Base-by-base conservation (phyloP, 306 rosid genomes). In the Prinsepia uniflora region DNA sequence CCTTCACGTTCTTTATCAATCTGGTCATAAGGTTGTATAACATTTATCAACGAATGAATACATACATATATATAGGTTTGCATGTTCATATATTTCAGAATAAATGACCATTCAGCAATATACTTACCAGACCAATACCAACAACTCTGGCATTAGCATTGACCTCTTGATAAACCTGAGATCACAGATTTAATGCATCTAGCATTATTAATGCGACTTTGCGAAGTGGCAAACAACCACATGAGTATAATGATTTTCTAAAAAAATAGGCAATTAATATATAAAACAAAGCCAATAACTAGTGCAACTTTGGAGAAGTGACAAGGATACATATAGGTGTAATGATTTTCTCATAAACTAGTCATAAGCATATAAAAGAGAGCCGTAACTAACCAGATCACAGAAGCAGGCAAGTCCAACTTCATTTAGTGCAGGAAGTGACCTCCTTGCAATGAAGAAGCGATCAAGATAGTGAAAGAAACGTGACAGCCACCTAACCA, bases 1-100 rank as follows among this genome's bases (percentile, higher is more conserved):
- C 98, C 94, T 49, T 92, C 96, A 0, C 97, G 94, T 72, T 92
- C 97, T 73, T 84, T 87, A 70, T 92, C 75, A 66, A 92, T 84
- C 96, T 92, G 81, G 48, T 63, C 43, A 56, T 70, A 50, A 70
- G 70, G 36, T 80, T 75, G 78, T 53, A 30, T n/a, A 75, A n/a
- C 42, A 39, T 36, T 20, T 70, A 52, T 43, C 19, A 44, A 34
- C 6, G 42, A 53, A 54, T 72, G 24, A 13, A 18, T 13, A 52
- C 19, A 34, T 34, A 14, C 22, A 60, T 15, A 30, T 46, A 44
- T 17, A 30, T 30, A 30, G 3, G 24, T 65, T 58, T 22, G 36
- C 3, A 30, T 1, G 36, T 30, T 30, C 19, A 57, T 15, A 42
- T 42, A 40, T 65, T 54, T 22, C 46, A 13, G 4, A 58, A 63